These are phyloP conservation scores for Quercus alba DNA, from an alignment of 306 rosid genomes.

Conservation along the genomic window DNA sequence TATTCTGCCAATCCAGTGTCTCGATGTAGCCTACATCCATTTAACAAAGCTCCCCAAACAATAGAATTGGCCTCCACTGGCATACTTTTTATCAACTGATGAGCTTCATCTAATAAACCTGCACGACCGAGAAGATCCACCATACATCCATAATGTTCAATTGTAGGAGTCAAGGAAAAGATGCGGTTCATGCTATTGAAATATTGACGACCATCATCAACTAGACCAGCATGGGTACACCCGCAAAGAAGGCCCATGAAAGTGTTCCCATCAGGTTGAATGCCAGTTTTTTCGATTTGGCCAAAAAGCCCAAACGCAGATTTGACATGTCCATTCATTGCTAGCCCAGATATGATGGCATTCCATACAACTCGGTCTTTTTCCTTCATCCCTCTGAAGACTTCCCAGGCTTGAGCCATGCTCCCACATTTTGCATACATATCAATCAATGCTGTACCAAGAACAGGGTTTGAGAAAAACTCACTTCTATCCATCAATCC, in stretches of 20 bases:
- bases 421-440: conserved; percentile 31
- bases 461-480: neutral
- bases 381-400: conserved; percentile 11
- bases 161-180: conserved; percentile 17
- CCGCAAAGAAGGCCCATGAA: conserved; percentile 30
- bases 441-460: conserved; percentile 23
- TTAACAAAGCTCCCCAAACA: conserved; percentile 41
- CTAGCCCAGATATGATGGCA: conserved; percentile 18
- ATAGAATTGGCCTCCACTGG: conserved; percentile 36
- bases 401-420: conserved; percentile 6
- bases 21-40: conserved; percentile 39
- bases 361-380: conserved; percentile 25
- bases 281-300: conserved; percentile 1
- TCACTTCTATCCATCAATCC: conserved; percentile 8
- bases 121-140: conserved; percentile 50
- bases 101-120: conserved; percentile 31
- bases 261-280: conserved; percentile 28
- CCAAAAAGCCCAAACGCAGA: conserved; percentile 12
- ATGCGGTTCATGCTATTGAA: conserved; percentile 10
- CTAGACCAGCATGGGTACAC: conserved; percentile 26
- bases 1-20: conserved; percentile 31
- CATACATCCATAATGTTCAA: conserved; percentile 42
- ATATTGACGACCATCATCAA: conserved; percentile 30
- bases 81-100: conserved; percentile 35
- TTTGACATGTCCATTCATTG: conserved; percentile 20